Percentiles rank a stretch among this genome's conserved stretches.
Conservation (phyloP, 1,284 basidiomycete species). For the Irpex sp. region DNA sequence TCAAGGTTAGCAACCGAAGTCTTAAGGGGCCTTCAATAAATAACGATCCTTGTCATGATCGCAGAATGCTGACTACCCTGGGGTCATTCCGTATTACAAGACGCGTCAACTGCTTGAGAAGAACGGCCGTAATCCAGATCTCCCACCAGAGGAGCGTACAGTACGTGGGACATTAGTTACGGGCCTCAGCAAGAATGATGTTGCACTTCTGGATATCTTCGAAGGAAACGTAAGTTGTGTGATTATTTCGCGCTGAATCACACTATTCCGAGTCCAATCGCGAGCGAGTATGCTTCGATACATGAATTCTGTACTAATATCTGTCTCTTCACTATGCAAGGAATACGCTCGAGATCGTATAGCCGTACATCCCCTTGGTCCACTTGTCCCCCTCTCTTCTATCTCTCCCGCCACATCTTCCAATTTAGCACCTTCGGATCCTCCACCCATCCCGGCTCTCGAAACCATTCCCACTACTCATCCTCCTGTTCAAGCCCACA, state of each 20-base stretch:
- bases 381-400: conserved; percentile 32
- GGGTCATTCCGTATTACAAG: conserved; percentile 55
- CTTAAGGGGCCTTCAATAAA: neutral
- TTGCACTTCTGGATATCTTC: conserved; percentile 66
- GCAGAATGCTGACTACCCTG: conserved; percentile 74
- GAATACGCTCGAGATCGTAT: conserved; percentile 66
- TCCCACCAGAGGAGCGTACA: conserved; percentile 45
- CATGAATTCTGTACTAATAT: neutral
- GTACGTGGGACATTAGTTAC: conserved; percentile 72
- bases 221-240: conserved; percentile 67
- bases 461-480: conserved; percentile 20
- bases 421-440: conserved; percentile 35
- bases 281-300: too few species aligned
- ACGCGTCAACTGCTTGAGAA: conserved; percentile 37
- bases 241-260: neutral
- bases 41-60: conserved; percentile 21
- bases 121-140: conserved; percentile 28
- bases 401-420: conserved; percentile 20
- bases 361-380: conserved; percentile 48
- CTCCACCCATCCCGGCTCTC: conserved; percentile 39
- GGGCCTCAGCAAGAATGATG: conserved; percentile 59
- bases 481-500: conserved; percentile 45
- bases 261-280: too few species aligned
- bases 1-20: conserved; percentile 31
- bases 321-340: conserved; percentile 32